A percentile compares a stretch with the other conserved stretches of the same genome.
phyloP scores from a whole-genome alignment of 192 early-diverging fungal species.

The Gonapodya sp. region DNA sequence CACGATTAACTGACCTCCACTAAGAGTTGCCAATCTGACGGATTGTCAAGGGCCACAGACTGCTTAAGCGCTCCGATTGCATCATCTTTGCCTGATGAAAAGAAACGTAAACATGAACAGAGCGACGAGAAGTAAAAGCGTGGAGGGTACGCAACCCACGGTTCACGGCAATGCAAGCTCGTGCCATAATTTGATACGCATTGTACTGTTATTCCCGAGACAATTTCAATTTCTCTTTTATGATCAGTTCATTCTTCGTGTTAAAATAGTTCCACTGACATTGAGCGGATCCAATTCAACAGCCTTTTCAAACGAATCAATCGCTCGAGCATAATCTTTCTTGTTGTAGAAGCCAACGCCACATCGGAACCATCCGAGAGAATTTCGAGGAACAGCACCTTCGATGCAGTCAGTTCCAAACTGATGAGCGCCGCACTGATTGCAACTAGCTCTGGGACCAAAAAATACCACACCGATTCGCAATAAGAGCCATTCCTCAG shows the following conservation, averaged over 20 bases:
- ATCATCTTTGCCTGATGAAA: slow-evolving; percentile 44
- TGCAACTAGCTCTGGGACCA: no score
- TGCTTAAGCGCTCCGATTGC: slow-evolving; percentile 47
- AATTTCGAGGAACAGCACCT: slow-evolving; percentile 42
- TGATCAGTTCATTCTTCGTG: not conserved
- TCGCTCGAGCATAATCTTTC: slow-evolving; percentile 45
- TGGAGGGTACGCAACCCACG: no score
- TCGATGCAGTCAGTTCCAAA: no score
- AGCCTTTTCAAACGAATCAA: slow-evolving; percentile 50
- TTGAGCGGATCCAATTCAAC: slow-evolving; percentile 46
- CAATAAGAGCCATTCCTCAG: slow-evolving; percentile 42
- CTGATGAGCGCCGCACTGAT: no score
- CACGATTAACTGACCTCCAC: not conserved
- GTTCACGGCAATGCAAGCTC: slow-evolving; percentile 52
- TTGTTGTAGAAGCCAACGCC: slow-evolving; percentile 58
- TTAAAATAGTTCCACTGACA: slow-evolving; percentile 20
- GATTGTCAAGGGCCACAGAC: slow-evolving; percentile 48
- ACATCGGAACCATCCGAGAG: slow-evolving; percentile 50
- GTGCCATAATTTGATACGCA: slow-evolving; percentile 50
- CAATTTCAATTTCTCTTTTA: not conserved
- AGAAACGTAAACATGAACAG: no score
- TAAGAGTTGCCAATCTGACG: slow-evolving; percentile 38
- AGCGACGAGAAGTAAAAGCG: no score
- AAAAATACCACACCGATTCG: slow-evolving; percentile 14
- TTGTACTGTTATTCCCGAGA: slow-evolving; percentile 31